Evolutionary conservation across 2,329 filamentous ascomycete species (phyloP).

Genomic region (Penicillium sp.): DNA sequence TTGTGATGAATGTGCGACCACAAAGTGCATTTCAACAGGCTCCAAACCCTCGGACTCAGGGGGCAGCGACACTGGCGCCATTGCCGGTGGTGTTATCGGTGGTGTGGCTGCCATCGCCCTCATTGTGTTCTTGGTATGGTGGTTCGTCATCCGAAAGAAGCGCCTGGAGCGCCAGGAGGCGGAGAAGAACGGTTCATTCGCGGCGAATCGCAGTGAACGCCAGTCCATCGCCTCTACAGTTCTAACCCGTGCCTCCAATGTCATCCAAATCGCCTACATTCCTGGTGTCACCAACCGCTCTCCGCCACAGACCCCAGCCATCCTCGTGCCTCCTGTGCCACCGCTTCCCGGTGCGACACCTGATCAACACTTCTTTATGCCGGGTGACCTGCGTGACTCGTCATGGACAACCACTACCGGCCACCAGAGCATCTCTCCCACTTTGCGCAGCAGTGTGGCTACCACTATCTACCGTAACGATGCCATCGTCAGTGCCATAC

Average conservation of each 20-base stretch:
- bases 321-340: constrained; percentile 87
- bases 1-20: constrained; percentile 61
- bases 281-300: constrained; percentile 94
- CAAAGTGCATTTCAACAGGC: constrained; percentile 42
- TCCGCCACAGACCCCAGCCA: constrained; percentile 74
- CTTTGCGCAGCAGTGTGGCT: constrained; percentile 66
- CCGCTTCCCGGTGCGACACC: constrained; percentile 72
- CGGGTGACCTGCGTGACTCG: constrained; percentile 84
- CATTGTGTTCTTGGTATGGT: constrained; percentile 78
- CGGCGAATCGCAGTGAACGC: constrained; percentile 60
- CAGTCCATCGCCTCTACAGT: constrained; percentile 95
- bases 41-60: constrained; percentile 25
- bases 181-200: constrained; percentile 54
- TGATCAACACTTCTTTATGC: constrained; percentile 91
- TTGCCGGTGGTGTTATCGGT: constrained; percentile 87
- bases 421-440: constrained; percentile 52
- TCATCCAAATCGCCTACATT: constrained; percentile 99
- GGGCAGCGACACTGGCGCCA: constrained; percentile 73
- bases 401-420: constrained; percentile 73
- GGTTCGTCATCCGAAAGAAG: constrained; percentile 79
- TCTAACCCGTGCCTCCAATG: constrained; percentile 92
- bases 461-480: constrained; percentile 94
- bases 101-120: constrained; percentile 75
- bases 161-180: constrained; percentile 62
- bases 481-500: constrained; percentile 73